These are phyloP conservation scores for Corchorus capsularis DNA, from an alignment of 345 rosid genomes.

Conservation along the genomic window DNA sequence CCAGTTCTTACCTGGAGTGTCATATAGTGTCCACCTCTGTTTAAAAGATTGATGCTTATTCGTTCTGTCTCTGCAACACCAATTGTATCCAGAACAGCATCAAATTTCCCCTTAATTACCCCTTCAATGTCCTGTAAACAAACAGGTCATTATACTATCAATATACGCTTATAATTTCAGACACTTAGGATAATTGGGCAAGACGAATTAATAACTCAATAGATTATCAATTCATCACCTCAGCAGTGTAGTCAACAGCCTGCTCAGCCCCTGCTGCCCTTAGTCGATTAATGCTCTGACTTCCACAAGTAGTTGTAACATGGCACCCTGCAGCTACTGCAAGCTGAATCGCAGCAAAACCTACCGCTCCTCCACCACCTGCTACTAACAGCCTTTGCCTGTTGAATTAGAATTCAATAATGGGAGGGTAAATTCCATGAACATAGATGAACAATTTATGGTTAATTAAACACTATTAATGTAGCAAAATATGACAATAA, in stretches of 20 bases:
- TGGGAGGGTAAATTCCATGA: not conserved
- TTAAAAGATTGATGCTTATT: constrained; percentile 69
- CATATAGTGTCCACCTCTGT: constrained; percentile 90
- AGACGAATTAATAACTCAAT: too few relatives aligned
- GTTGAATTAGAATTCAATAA: constrained; percentile 23
- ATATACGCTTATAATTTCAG: too few relatives aligned
- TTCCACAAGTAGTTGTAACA: constrained; percentile 80
- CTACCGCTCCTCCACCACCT: constrained; percentile 98
- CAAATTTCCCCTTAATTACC: constrained; percentile 83
- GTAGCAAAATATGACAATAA: not conserved
- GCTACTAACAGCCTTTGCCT: constrained; percentile 81
- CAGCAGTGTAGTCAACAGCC: constrained; percentile 83
- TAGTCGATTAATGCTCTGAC: constrained; percentile 59
- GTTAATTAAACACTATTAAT: not conserved
- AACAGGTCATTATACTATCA: constrained; percentile 19
- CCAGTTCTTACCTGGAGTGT: constrained; percentile 69
- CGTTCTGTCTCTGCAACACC: constrained; percentile 90
- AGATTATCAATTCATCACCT: constrained; percentile 55
- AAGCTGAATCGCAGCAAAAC: constrained; percentile 89
- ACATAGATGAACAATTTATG: not conserved
- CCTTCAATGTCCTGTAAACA: constrained; percentile 69
- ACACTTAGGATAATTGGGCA: too few relatives aligned
- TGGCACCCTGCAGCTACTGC: constrained; percentile 77
- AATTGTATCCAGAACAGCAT: constrained; percentile 93
- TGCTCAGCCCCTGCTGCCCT: constrained; percentile 83